A percentile compares a stretch with the other conserved stretches of the same genome.
Conservation (phyloP, 2,329 filamentous ascomycete species). For the Trichoderma endophyticum region DNA sequence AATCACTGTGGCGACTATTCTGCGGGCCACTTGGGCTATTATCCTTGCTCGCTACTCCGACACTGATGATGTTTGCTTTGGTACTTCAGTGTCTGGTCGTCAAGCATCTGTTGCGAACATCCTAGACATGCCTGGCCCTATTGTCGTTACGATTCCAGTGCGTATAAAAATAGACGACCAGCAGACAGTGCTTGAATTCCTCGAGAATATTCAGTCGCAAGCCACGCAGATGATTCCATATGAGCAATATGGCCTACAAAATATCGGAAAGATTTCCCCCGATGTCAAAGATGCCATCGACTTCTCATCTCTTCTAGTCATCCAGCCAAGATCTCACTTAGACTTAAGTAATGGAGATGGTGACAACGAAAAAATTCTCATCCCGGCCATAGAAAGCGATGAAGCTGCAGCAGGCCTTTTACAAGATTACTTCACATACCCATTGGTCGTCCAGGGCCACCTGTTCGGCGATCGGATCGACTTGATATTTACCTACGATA, state of each 20-base stretch:
- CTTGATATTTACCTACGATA: neutral
- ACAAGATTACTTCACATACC: constrained; percentile 11
- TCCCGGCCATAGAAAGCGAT: neutral
- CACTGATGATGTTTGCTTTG: constrained; percentile 12
- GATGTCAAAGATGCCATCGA: neutral
- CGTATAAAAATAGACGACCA: constrained; percentile 16
- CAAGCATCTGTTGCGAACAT: constrained; percentile 18
- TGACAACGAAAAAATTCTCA: neutral
- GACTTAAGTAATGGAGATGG: neutral
- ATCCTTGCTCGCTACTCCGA: constrained; percentile 11
- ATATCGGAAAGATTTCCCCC: neutral
- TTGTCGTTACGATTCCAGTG: constrained; percentile 21
- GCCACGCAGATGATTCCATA: constrained; percentile 14
- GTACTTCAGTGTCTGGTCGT: constrained; percentile 21
- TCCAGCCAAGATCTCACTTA: neutral
- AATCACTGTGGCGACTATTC: constrained; percentile 21
- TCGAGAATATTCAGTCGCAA: constrained; percentile 19
- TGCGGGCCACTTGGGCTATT: constrained; percentile 30
- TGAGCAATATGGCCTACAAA: constrained; percentile 7
- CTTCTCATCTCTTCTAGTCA: neutral
- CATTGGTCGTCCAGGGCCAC: neutral
- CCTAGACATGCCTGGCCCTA: constrained; percentile 19
- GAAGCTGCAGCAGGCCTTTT: neutral
- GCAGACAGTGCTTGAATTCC: constrained; percentile 16
- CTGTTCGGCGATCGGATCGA: neutral